Base-by-base conservation (phyloP, 306 rosid species). In the Citrullus colocynthis region DNA sequence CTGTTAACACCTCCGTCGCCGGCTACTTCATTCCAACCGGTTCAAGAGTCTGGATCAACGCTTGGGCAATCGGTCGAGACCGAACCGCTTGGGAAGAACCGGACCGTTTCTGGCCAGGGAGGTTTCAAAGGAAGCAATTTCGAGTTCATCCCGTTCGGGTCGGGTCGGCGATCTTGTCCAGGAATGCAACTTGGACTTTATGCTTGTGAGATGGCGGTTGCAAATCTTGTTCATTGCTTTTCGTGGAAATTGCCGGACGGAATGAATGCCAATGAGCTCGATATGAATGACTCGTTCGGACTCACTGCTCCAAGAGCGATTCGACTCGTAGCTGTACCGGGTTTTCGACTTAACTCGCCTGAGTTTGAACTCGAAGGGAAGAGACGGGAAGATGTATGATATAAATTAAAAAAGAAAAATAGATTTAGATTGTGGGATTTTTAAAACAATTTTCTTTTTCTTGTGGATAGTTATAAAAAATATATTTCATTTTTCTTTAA, bases 101-200 rank as follows among this genome's bases (percentile, higher is more conserved):
- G 5, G 86, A 86, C 2, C 58, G 9, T 13, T 88, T 88, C 44
- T 78, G 79, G 12, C 92, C 90, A 7, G 82, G 84, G 8, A 73
- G 92, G 70, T 88, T 88, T 56, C 45, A 80, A 80, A 61, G 90
- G 92, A 11, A 80, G 75, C 16, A 39, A 85, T 70, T 89, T 89
- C 4, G 92, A 89, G 77, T 89, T 86, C 59, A 42, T 85, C 42
- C 89, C 90, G 0, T 86, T 89, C 30, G 92, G 92, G 58, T 89
- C 92, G 1, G 92, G 92, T 5, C 69, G 89, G 6, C 79, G 92
- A 28, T 86, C 92, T 0, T 89, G 90, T 61, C 90, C 92, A 0
- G 90, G 90, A 2, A 86, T 85, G 92, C 85, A 80, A 9, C 77
- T 88, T 36, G 92, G 92, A 9, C 81, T 89, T 0, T 89, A 86